Percentiles rank a stretch among this genome's conserved stretches.
These are phyloP conservation scores for Pseudogymnoascus sp. DNA, from an alignment of 2,329 filamentous ascomycete genomes.

Conservation along the genomic window DNA sequence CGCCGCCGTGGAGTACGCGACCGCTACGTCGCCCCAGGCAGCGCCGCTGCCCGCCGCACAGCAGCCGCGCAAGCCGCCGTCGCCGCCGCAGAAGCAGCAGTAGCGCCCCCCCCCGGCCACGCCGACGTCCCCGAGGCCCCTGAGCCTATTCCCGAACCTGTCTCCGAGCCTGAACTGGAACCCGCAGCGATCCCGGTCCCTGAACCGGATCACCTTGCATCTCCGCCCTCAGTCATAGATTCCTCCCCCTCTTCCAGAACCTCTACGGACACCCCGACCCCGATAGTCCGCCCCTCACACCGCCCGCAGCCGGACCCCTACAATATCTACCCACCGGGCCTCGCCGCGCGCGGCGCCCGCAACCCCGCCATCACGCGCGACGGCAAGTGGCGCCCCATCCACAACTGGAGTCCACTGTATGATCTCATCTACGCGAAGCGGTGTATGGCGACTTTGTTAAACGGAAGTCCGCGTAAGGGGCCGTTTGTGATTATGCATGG, in stretches of 20 bases:
- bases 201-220: background rate
- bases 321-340: constrained; percentile 26
- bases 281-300: background rate
- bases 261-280: background rate
- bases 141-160: background rate
- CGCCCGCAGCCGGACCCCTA: constrained; percentile 17
- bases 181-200: no score
- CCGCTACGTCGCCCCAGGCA: constrained; percentile 15
- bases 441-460: constrained; percentile 53
- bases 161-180: background rate
- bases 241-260: background rate
- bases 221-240: background rate
- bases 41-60: constrained; percentile 18
- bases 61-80: constrained; percentile 21
- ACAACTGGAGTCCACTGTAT: constrained; percentile 49
- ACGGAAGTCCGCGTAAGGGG: constrained; percentile 51
- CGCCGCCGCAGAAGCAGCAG: background rate
- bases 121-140: background rate
- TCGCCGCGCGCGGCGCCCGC: background rate
- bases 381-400: constrained; percentile 52
- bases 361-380: constrained; percentile 27
- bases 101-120: background rate
- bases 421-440: constrained; percentile 55
- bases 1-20: constrained; percentile 23
- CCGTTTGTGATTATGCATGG: constrained; percentile 52